A percentile compares a stretch with the other conserved stretches of the same genome.
Conservation (phyloP, 1,284 basidiomycete species). For the Schizophyllum commune region DNA sequence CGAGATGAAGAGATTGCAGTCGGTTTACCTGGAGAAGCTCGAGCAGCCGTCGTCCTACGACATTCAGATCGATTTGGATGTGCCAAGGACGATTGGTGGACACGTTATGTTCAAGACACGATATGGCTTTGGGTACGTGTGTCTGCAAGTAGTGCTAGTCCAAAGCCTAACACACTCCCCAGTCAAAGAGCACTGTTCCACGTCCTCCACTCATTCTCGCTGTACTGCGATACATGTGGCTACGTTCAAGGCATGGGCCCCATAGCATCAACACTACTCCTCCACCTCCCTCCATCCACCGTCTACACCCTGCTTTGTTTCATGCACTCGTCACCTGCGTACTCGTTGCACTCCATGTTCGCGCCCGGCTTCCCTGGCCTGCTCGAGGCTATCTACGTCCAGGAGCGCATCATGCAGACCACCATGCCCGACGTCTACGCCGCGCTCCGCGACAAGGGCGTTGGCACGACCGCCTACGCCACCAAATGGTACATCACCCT, state of each 20-base stretch:
- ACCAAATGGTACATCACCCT: constrained; percentile 99
- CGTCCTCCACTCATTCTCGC: constrained; percentile 88
- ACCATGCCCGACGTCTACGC: constrained; percentile 86
- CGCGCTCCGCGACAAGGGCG: constrained; percentile 80
- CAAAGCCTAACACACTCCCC: constrained; percentile 8
- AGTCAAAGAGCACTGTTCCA: constrained; percentile 93
- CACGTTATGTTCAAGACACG: constrained; percentile 93
- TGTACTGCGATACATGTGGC: constrained; percentile 81
- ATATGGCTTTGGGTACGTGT: constrained; percentile 83
- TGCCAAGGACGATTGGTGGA: constrained; percentile 92
- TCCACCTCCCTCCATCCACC: constrained; percentile 86
- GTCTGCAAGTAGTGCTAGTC: background rate
- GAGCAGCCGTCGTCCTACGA: constrained; percentile 84
- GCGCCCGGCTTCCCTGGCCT: constrained; percentile 94
- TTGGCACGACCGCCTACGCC: constrained; percentile 90
- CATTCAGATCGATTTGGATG: constrained; percentile 97
- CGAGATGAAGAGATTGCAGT: constrained; percentile 34
- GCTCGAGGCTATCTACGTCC: constrained; percentile 89
- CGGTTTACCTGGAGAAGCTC: constrained; percentile 57
- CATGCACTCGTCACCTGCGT: constrained; percentile 68
- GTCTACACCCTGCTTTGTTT: constrained; percentile 81
- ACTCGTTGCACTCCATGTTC: constrained; percentile 86
- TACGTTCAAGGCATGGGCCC: constrained; percentile 99
- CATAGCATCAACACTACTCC: constrained; percentile 90
- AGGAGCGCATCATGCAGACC: constrained; percentile 78